phyloP scores from a whole-genome alignment of 805 yeast species.

The Lachancea thermotolerans region DNA sequence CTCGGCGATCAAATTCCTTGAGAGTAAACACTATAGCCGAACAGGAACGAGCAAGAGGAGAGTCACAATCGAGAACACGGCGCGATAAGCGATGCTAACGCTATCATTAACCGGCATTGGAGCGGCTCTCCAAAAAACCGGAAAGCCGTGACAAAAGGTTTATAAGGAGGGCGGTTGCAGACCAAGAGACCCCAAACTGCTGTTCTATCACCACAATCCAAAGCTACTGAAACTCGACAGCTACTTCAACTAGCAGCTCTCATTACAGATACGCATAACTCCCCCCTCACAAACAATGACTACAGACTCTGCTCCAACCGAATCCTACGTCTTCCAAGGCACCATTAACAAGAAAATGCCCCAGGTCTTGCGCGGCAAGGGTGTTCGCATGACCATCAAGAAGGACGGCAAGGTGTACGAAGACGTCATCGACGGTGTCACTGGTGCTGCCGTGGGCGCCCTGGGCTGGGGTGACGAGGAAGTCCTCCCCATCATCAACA shows the following conservation, averaged over 20 bases:
- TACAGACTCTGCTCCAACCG: slow-evolving; percentile 4
- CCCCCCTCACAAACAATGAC: slow-evolving; percentile 2
- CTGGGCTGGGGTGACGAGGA: slow-evolving; percentile 40
- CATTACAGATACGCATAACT: not conserved
- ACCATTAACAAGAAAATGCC: slow-evolving; percentile 35
- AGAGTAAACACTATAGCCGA: not conserved
- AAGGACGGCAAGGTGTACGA: slow-evolving; percentile 35
- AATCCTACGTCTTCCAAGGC: slow-evolving; percentile 40
- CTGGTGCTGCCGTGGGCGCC: slow-evolving; percentile 49
- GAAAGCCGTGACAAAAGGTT: not conserved
- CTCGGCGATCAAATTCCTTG: not conserved
- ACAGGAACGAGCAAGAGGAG: not conserved
- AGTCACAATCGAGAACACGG: too few species aligned
- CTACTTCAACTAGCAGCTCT: not conserved
- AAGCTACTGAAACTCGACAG: too few species aligned
- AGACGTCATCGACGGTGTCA: slow-evolving; percentile 37
- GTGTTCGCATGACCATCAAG: slow-evolving; percentile 36
- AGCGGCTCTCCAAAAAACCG: too few species aligned
- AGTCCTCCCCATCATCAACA: slow-evolving; percentile 30
- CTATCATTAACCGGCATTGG: too few species aligned
- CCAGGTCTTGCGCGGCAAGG: slow-evolving; percentile 38
- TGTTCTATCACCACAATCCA: not conserved
- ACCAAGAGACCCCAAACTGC: not conserved
- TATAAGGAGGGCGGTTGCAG: not conserved
- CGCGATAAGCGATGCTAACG: too few species aligned